Conservation (phyloP, 768 basidiomycete species). For the Boletus patriciae region DNA sequence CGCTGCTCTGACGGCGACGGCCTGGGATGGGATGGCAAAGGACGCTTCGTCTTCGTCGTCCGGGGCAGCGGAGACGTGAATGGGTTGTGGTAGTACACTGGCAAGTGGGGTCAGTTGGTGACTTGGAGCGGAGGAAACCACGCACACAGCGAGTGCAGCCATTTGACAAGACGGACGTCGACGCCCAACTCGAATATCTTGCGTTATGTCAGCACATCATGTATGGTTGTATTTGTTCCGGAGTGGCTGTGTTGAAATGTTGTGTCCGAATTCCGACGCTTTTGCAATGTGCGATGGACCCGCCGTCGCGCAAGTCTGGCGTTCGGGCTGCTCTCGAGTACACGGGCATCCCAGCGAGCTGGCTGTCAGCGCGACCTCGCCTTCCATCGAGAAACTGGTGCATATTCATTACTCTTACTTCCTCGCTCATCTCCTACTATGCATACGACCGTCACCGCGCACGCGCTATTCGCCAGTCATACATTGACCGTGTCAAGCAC, state of each 20-base stretch:
- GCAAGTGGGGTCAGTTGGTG: constrained; percentile 1
- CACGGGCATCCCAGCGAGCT: constrained; percentile 69
- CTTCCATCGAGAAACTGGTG: constrained; percentile 93
- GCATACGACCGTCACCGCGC: constrained; percentile 86
- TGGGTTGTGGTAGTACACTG: constrained; percentile 69
- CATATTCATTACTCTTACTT: constrained; percentile 82
- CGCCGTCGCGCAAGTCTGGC: constrained; percentile 45
- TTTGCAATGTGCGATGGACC: constrained; percentile 7
- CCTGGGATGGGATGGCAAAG: constrained; percentile 33
- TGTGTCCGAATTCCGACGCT: constrained; percentile 24
- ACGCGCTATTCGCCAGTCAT: constrained; percentile 71
- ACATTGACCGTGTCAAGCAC: constrained; percentile 75
- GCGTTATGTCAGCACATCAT: constrained; percentile 20
- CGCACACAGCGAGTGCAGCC: constrained; percentile 79
- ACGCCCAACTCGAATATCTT: background rate
- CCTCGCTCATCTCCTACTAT: constrained; percentile 69
- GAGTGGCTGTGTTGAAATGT: constrained; percentile 23
- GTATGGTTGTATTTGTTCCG: constrained; percentile 23
- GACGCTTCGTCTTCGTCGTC: constrained; percentile 62
- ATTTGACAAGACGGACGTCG: constrained; percentile 36
- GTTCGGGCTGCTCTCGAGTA: constrained; percentile 61
- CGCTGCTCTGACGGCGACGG: constrained; percentile 49
- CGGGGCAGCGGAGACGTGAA: constrained; percentile 48
- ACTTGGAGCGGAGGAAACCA: constrained; percentile 17
- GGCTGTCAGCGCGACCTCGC: constrained; percentile 81